Conservation (phyloP, 2,329 filamentous ascomycete species). For the Fusarium euwallaceae region DNA sequence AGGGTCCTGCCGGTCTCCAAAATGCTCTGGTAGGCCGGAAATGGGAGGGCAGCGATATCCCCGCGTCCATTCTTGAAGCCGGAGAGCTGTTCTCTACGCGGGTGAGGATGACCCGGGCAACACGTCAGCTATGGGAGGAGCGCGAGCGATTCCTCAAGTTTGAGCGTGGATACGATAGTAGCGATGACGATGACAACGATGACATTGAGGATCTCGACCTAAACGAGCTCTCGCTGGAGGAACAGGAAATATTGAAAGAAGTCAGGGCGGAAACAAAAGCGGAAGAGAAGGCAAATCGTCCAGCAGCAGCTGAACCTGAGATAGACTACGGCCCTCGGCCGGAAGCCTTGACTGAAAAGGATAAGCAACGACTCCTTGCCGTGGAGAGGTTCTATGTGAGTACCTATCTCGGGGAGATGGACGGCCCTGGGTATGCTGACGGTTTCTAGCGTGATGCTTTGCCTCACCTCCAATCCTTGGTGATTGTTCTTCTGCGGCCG, state of each 20-base stretch:
- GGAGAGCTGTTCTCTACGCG: constrained; percentile 91
- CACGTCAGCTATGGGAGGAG: constrained; percentile 95
- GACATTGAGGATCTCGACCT: constrained; percentile 64
- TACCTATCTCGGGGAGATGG: constrained; percentile 36
- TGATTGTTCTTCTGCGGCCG: constrained; percentile 92
- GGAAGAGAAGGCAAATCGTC: constrained; percentile 42
- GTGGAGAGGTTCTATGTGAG: constrained; percentile 90
- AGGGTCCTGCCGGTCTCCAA: constrained; percentile 84
- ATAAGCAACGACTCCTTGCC: constrained; percentile 74
- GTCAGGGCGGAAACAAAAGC: constrained; percentile 53
- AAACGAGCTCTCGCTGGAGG: constrained; percentile 57
- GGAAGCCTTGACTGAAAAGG: constrained; percentile 63
- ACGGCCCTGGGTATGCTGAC: background rate
- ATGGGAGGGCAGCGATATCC: constrained; percentile 96
- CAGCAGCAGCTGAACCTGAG: constrained; percentile 42
- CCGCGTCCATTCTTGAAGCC: constrained; percentile 93
- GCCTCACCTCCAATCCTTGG: constrained; percentile 89
- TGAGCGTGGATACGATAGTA: constrained; percentile 86
- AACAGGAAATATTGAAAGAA: constrained; percentile 57
- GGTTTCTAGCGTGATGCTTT: constrained; percentile 74
- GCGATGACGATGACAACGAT: constrained; percentile 58
- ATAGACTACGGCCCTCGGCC: constrained; percentile 63
- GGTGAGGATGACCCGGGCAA: constrained; percentile 91
- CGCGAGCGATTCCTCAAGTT: constrained; percentile 91
- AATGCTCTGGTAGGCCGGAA: constrained; percentile 83